Evolutionary conservation across 345 rosid genomes (phyloP).

Genomic region (Rhizophora apiculata): DNA sequence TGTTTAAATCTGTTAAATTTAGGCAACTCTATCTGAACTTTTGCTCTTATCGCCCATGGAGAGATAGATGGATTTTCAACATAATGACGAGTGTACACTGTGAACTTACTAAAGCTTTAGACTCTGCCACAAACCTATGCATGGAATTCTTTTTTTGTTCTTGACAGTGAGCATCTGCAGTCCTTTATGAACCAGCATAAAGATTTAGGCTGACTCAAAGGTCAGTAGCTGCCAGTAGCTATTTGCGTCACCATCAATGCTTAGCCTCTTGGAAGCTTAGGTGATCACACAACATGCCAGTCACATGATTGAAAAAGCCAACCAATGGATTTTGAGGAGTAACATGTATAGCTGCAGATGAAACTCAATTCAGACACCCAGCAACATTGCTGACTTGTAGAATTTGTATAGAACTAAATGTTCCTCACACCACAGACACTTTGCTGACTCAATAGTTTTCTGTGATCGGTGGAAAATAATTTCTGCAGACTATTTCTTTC

Average conservation of each 20-base stretch:
- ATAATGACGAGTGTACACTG: neutral
- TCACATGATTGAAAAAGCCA: no score
- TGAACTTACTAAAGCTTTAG: neutral
- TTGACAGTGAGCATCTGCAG: neutral
- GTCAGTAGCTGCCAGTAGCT: neutral
- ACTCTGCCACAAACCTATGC: no score
- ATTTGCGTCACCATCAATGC: neutral
- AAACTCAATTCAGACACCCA: neutral
- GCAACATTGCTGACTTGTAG: neutral
- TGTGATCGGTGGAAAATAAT: neutral
- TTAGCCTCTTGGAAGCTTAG: neutral
- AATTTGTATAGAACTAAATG: neutral
- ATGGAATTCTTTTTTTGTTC: neutral
- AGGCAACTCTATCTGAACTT: neutral
- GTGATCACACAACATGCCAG: no score
- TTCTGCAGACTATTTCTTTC: slow-evolving; percentile 1
- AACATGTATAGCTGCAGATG: neutral
- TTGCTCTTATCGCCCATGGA: neutral
- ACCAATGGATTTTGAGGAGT: neutral
- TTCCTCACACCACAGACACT: neutral
- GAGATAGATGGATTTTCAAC: neutral
- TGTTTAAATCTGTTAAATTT: neutral
- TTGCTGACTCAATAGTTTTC: neutral
- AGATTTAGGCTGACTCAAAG: neutral
- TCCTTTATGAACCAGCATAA: neutral